A percentile compares a stretch with the other conserved stretches of the same genome.
phyloP scores from a whole-genome alignment of 2,329 filamentous ascomycete species.

The Verticillium nubilum region DNA sequence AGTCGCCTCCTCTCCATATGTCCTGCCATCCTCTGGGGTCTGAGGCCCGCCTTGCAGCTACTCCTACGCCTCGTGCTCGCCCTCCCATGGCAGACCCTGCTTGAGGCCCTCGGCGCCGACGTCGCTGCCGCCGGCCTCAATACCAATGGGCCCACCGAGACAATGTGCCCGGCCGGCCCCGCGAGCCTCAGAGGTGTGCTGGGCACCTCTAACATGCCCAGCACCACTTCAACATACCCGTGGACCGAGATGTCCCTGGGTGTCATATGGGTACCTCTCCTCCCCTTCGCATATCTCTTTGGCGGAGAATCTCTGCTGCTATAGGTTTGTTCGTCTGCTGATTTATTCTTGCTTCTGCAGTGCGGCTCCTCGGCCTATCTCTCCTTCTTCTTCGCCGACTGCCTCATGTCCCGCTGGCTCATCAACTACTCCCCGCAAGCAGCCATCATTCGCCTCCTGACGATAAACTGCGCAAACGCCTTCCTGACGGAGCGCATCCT shows the following conservation, averaged over 20 bases:
- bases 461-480: constrained; percentile 68
- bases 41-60: constrained; percentile 64
- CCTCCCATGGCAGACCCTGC: constrained; percentile 16
- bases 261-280: constrained; percentile 59
- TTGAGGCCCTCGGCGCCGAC: constrained; percentile 4
- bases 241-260: constrained; percentile 66
- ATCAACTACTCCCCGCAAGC: constrained; percentile 78
- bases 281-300: neutral
- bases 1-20: constrained; percentile 67
- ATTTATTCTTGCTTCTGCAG: constrained; percentile 35
- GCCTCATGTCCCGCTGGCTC: constrained; percentile 80
- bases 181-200: constrained; percentile 28
- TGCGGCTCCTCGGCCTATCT: constrained; percentile 73
- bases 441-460: constrained; percentile 72
- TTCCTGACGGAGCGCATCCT: constrained; percentile 71
- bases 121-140: constrained; percentile 4
- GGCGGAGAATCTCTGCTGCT: too few relatives aligned
- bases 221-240: constrained; percentile 22
- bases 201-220: constrained; percentile 34
- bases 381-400: constrained; percentile 79
- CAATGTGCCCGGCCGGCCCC: constrained; percentile 32
- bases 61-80: constrained; percentile 53
- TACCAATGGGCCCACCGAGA: constrained; percentile 16
- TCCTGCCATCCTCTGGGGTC: constrained; percentile 67
- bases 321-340: too few relatives aligned